These are phyloP conservation scores for Tillandsia fasciculata DNA, from an alignment of 176 grass and related monocot genomes.

Conservation along the genomic window DNA sequence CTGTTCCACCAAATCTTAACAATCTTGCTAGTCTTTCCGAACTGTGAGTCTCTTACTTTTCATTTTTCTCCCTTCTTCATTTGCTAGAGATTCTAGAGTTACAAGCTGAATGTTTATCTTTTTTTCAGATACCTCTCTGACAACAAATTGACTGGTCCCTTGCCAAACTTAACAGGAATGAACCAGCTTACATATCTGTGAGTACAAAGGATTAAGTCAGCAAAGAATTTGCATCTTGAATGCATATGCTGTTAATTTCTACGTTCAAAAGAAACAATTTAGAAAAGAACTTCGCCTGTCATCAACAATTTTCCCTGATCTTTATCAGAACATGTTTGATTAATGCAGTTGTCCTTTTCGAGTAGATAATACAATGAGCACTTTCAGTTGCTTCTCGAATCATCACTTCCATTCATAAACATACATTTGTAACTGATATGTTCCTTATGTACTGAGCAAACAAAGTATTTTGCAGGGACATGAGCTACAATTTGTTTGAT, in stretches of 20 bases:
- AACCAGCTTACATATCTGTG: slow-evolving; percentile 2
- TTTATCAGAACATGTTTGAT: too few species aligned
- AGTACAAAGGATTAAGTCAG: not conserved
- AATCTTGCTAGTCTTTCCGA: too few species aligned
- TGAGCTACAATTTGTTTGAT: slow-evolving; percentile 21
- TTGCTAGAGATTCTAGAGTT: not conserved
- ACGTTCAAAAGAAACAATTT: too few species aligned
- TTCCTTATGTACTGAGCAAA: too few species aligned
- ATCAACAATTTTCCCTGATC: too few species aligned
- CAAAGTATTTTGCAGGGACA: slow-evolving; percentile 6
- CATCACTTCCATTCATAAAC: not conserved
- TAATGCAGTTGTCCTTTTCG: too few species aligned
- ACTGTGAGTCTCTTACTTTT: too few species aligned
- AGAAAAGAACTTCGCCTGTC: too few species aligned
- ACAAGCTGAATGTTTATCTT: not conserved
- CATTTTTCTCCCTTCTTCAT: not conserved
- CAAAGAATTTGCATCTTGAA: not conserved
- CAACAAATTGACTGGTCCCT: slow-evolving; percentile 14
- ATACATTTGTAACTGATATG: not conserved
- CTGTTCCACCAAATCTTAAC: too few species aligned
- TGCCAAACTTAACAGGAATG: slow-evolving; percentile 22
- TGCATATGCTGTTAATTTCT: not conserved
- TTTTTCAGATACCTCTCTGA: slow-evolving; percentile 5
- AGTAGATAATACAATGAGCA: too few species aligned
- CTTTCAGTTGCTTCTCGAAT: not conserved